Percentiles rank a stretch among this genome's conserved stretches.
These are phyloP conservation scores for Parathielavia hyrcaniae DNA, from an alignment of 495 filamentous ascomycete species.

Conservation along the genomic window DNA sequence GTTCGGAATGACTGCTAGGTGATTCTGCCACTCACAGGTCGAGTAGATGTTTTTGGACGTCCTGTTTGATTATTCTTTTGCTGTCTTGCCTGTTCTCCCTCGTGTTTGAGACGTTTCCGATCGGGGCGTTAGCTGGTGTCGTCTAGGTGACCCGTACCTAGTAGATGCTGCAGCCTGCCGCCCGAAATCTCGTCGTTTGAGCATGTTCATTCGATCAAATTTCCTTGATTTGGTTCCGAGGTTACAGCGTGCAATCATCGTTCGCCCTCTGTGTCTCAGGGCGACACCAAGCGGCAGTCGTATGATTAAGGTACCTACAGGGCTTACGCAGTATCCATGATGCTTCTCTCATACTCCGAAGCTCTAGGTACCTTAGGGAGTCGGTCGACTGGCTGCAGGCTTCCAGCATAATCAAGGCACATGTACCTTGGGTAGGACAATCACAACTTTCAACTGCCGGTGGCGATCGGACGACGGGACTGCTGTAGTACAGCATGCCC, in stretches of 20 bases:
- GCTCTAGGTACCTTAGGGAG: too few relatives aligned
- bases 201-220: not conserved
- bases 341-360: not conserved
- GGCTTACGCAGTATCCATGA: not conserved
- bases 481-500: too few relatives aligned
- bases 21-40: not conserved
- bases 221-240: not conserved
- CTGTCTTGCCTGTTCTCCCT: not conserved
- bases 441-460: too few relatives aligned
- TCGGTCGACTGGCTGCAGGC: too few relatives aligned
- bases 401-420: too few relatives aligned
- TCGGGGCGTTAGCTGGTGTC: not conserved
- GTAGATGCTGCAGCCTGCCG: not conserved
- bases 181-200: not conserved
- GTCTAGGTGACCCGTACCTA: not conserved
- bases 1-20: slow-evolving; percentile 10
- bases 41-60: not conserved
- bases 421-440: too few relatives aligned
- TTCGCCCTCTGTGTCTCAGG: not conserved
- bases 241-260: not conserved
- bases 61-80: not conserved
- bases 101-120: not conserved
- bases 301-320: too few relatives aligned
- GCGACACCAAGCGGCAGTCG: not conserved
- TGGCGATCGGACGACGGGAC: too few relatives aligned